Evolutionary conservation across 2,329 filamentous ascomycete genomes (phyloP).

Genomic region (Emergomyces orientalis): DNA sequence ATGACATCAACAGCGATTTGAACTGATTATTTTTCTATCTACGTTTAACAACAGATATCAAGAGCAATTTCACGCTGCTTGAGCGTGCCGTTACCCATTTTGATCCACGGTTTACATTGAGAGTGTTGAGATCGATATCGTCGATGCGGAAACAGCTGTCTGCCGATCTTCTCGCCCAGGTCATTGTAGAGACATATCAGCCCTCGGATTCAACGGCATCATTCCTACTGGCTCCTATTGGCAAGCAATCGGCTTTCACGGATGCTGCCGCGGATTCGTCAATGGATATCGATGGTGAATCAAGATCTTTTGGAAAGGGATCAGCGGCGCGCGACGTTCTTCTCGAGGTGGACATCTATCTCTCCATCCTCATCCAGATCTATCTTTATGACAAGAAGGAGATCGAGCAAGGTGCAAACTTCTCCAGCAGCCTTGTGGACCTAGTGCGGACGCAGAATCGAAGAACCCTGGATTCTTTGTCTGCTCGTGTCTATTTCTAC

Average conservation of each 20-base stretch:
- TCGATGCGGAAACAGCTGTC: slow-evolving; percentile 86
- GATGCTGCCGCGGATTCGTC: slow-evolving; percentile 50
- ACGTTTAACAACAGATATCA: slow-evolving; percentile 65
- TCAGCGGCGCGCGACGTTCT: slow-evolving; percentile 62
- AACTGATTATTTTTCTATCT: slow-evolving; percentile 4
- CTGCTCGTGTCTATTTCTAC: slow-evolving; percentile 96
- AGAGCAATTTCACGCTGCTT: slow-evolving; percentile 82
- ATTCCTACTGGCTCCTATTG: slow-evolving; percentile 60
- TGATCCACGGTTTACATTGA: slow-evolving; percentile 87
- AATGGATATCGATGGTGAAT: slow-evolving; percentile 64
- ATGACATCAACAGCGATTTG: no score
- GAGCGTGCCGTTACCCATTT: slow-evolving; percentile 88
- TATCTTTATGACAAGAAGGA: slow-evolving; percentile 79
- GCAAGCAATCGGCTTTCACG: slow-evolving; percentile 56
- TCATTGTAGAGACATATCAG: slow-evolving; percentile 71
- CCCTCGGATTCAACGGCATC: slow-evolving; percentile 57
- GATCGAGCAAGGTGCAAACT: slow-evolving; percentile 68
- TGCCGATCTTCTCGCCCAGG: slow-evolving; percentile 68
- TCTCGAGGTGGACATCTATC: slow-evolving; percentile 80
- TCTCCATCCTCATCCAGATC: slow-evolving; percentile 78
- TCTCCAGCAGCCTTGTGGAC: slow-evolving; percentile 75
- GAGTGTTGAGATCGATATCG: slow-evolving; percentile 89
- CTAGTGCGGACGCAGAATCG: slow-evolving; percentile 84
- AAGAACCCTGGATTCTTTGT: slow-evolving; percentile 84
- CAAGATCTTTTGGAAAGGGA: slow-evolving; percentile 54